A percentile compares a stretch with the other conserved stretches of the same genome.
phyloP scores from a whole-genome alignment of 2,329 filamentous ascomycete species.

The Parasarocladium wereldwijsianum region DNA sequence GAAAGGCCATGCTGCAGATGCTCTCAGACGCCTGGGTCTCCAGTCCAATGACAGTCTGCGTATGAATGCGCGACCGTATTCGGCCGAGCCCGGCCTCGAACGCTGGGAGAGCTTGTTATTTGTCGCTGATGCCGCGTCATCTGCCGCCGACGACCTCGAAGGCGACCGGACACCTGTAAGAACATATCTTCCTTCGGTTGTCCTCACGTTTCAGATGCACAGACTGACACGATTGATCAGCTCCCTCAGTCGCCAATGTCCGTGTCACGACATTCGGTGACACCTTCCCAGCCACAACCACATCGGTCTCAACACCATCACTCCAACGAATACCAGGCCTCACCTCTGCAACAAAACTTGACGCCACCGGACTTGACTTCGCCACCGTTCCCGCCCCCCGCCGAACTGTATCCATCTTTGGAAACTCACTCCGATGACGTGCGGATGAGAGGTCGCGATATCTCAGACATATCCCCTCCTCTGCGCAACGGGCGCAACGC shows the following conservation, averaged over 20 bases:
- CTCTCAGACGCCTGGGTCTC: slow-evolving; percentile 43
- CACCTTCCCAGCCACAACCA: slow-evolving; percentile 42
- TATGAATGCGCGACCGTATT: slow-evolving; percentile 47
- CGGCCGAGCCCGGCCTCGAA: slow-evolving; percentile 68
- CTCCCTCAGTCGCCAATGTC: slow-evolving; percentile 52
- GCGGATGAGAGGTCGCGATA: slow-evolving; percentile 50
- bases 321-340: slow-evolving; percentile 64
- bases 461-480: slow-evolving; percentile 57
- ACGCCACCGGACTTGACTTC: too few relatives aligned
- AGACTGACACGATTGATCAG: slow-evolving; percentile 22
- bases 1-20: slow-evolving; percentile 51
- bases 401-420: too few relatives aligned
- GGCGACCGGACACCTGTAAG: slow-evolving; percentile 81
- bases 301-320: too few relatives aligned
- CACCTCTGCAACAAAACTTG: slow-evolving; percentile 76
- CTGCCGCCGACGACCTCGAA: slow-evolving; percentile 79
- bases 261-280: slow-evolving; percentile 45
- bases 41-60: too few relatives aligned
- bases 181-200: slow-evolving; percentile 12
- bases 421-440: too few relatives aligned
- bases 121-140: slow-evolving; percentile 58
- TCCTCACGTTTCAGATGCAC: neutral
- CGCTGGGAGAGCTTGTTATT: slow-evolving; percentile 95
- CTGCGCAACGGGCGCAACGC: slow-evolving; percentile 62
- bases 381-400: too few relatives aligned